Conservation (phyloP, 148 eudicot genomes). For the Chenopodium suecicum region DNA sequence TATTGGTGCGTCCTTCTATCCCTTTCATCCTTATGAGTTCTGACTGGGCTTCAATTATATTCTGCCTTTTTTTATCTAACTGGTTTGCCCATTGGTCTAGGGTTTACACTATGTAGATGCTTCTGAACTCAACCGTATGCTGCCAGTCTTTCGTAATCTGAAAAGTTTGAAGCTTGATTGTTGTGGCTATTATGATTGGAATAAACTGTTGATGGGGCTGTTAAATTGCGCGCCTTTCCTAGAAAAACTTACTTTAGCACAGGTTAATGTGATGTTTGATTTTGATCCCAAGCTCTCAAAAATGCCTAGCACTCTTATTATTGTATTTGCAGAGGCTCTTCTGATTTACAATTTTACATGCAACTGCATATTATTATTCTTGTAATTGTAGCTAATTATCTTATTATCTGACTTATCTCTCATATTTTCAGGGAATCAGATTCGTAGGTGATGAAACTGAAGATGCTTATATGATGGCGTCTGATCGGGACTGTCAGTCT, state of each 20-base stretch:
- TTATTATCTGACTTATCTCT: neutral
- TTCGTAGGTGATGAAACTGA: neutral
- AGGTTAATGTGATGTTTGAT: neutral
- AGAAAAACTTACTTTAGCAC: neutral
- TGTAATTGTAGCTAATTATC: too few relatives aligned
- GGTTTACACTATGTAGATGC: too few relatives aligned
- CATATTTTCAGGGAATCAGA: neutral
- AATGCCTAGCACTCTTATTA: too few relatives aligned
- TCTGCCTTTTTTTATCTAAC: neutral
- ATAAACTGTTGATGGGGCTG: neutral
- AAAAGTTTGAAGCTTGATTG: neutral
- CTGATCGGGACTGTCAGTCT: neutral
- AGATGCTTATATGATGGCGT: neutral
- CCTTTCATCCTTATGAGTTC: neutral
- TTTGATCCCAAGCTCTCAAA: too few relatives aligned
- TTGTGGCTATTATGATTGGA: neutral
- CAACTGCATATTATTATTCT: too few relatives aligned
- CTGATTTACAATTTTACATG: too few relatives aligned
- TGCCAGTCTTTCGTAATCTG: slow-evolving; percentile 13
- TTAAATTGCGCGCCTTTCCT: neutral
- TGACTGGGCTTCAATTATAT: neutral
- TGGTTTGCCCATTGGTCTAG: too few relatives aligned
- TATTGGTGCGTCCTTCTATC: neutral
- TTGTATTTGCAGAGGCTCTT: too few relatives aligned
- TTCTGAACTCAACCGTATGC: neutral